A percentile compares a stretch with the other conserved stretches of the same genome.
These are phyloP conservation scores for Carpinus viminea DNA, from an alignment of 306 rosid species.

Conservation along the genomic window DNA sequence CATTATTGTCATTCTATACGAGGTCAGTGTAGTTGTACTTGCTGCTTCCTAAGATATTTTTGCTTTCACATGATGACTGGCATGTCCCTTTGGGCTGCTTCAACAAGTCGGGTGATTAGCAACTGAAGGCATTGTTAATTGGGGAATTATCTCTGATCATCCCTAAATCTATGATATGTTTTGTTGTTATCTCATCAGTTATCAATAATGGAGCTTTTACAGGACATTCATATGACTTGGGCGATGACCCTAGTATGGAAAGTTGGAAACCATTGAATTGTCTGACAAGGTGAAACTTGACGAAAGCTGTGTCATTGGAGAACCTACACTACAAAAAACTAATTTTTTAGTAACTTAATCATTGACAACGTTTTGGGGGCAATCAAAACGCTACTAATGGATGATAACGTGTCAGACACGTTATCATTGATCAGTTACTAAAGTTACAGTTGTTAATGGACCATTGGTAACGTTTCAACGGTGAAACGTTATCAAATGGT, in stretches of 20 bases:
- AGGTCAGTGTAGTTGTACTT: not conserved
- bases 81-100: not conserved
- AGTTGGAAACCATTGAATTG: constrained; percentile 65
- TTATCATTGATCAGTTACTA: no score
- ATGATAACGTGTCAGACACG: no score
- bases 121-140: not conserved
- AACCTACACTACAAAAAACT: no score
- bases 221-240: constrained; percentile 39
- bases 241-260: constrained; percentile 38
- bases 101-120: not conserved
- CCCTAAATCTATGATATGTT: not conserved
- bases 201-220: constrained; percentile 24
- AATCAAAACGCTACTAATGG: no score
- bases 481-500: no score
- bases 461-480: no score
- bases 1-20: not conserved
- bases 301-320: constrained; percentile 52
- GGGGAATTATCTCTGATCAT: not conserved
- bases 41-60: not conserved
- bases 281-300: constrained; percentile 42
- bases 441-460: no score
- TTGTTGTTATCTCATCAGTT: constrained; percentile 7
- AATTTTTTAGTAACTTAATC: no score
- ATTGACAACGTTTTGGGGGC: no score
- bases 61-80: not conserved